phyloP scores from a whole-genome alignment of 2,329 filamentous ascomycete genomes.

The Diaporthe humulicola region DNA sequence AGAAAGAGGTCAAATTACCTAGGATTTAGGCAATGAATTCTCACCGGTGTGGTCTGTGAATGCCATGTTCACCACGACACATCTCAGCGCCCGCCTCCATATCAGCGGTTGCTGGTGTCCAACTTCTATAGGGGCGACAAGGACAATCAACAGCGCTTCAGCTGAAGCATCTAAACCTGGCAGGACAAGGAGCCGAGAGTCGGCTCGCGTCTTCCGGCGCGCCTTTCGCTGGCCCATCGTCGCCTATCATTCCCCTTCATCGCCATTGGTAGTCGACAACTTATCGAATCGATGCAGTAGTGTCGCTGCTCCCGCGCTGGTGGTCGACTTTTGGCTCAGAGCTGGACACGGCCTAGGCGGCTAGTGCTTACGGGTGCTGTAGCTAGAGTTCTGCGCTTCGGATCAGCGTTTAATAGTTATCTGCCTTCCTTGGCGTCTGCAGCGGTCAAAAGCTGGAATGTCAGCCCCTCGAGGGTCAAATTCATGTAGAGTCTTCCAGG shows the following conservation, averaged over 20 bases:
- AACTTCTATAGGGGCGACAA: not conserved
- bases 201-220: not conserved
- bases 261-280: not conserved
- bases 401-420: not conserved
- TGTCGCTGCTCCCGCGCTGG: not conserved
- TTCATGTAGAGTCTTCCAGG: not conserved
- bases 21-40: not conserved
- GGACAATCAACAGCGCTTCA: not conserved
- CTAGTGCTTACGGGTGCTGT: not conserved
- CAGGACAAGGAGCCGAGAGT: not conserved
- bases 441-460: not conserved
- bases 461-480: not conserved
- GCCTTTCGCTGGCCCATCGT: not conserved
- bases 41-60: not conserved
- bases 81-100: not conserved
- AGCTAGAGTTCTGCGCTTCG: not conserved
- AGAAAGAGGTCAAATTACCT: not conserved
- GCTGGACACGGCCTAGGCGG: not conserved
- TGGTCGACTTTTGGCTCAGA: not conserved
- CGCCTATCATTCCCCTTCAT: not conserved
- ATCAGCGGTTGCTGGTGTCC: not conserved
- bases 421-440: not conserved
- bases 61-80: not conserved
- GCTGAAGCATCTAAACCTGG: not conserved
- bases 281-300: not conserved